phyloP scores from a whole-genome alignment of 768 basidiomycete species.

The Pulveroboletus sp. region DNA sequence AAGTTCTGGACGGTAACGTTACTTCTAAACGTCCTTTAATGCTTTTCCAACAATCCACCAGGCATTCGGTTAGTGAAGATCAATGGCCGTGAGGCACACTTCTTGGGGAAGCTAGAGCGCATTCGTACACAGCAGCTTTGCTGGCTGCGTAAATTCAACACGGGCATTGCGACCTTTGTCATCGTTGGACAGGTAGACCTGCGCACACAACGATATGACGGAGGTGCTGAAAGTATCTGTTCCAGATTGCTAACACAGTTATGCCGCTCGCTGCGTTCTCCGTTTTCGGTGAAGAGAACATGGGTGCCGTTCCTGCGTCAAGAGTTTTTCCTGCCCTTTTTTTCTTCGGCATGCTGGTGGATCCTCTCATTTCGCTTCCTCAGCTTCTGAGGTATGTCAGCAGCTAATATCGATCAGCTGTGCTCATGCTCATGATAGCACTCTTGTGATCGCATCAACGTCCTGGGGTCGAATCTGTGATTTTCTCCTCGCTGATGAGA shows the following conservation, averaged over 20 bases:
- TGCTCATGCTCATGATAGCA: conserved; percentile 12
- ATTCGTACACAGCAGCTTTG: conserved; percentile 24
- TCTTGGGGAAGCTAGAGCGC: conserved; percentile 19
- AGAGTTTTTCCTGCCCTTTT: conserved; percentile 29
- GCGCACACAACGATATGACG: neutral
- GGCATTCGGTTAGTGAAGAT: conserved; percentile 28
- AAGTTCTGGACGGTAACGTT: conserved; percentile 24
- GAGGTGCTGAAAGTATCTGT: conserved; percentile 2
- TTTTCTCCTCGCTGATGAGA: conserved; percentile 28
- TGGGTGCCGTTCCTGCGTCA: conserved; percentile 18
- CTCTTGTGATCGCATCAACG: conserved; percentile 21
- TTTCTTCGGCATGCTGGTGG: conserved; percentile 32
- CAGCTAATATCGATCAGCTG: neutral
- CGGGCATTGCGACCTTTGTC: conserved; percentile 22
- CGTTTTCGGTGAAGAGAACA: conserved; percentile 26
- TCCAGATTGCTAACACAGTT: conserved; percentile 24
- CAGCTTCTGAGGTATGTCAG: conserved; percentile 26
- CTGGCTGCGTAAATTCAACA: conserved; percentile 25
- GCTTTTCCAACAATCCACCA: neutral
- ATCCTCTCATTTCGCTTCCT: conserved; percentile 28
- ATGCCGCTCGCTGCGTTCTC: conserved; percentile 33
- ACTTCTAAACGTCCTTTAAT: neutral
- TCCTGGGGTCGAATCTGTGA: conserved; percentile 29
- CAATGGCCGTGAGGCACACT: conserved; percentile 26
- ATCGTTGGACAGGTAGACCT: conserved; percentile 22